A percentile compares a stretch with the other conserved stretches of the same genome.
These are phyloP conservation scores for Davidsoniella neocaledoniae DNA, from an alignment of 2,329 filamentous ascomycete species.

Conservation along the genomic window DNA sequence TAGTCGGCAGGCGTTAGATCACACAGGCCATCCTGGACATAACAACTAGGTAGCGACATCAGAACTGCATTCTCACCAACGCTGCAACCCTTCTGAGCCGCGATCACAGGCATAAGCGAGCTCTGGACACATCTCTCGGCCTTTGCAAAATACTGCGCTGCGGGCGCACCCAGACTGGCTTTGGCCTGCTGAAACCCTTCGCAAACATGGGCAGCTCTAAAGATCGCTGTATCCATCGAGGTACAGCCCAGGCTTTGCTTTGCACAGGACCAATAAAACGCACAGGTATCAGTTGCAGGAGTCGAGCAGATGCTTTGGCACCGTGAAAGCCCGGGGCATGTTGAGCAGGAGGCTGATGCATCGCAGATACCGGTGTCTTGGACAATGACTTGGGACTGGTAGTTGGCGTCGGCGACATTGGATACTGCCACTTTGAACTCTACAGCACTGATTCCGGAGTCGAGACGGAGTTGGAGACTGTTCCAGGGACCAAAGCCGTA, in stretches of 20 bases:
- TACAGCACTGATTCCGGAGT: neutral
- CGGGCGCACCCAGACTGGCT: neutral
- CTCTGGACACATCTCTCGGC: conserved; percentile 8
- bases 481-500: conserved; percentile 8
- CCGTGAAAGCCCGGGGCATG: conserved; percentile 9
- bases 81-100: conserved; percentile 1
- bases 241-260: conserved; percentile 3
- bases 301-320: conserved; percentile 5
- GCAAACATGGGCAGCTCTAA: conserved; percentile 4
- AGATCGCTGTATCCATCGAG: neutral
- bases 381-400: conserved; percentile 7
- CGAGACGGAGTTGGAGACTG: conserved; percentile 2
- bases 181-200: conserved; percentile 7
- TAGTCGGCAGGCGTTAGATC: conserved; percentile 7
- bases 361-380: conserved; percentile 6
- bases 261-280: conserved; percentile 9
- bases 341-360: conserved; percentile 1
- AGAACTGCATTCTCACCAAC: conserved; percentile 2
- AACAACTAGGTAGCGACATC: conserved; percentile 3
- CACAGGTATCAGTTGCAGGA: conserved; percentile 2
- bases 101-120: neutral
- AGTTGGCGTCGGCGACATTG: neutral
- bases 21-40: conserved; percentile 5
- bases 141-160: conserved; percentile 3
- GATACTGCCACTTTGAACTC: conserved; percentile 4